phyloP scores from a whole-genome alignment of 78 protist genomes.

The Blattamonas nauphoetae region DNA sequence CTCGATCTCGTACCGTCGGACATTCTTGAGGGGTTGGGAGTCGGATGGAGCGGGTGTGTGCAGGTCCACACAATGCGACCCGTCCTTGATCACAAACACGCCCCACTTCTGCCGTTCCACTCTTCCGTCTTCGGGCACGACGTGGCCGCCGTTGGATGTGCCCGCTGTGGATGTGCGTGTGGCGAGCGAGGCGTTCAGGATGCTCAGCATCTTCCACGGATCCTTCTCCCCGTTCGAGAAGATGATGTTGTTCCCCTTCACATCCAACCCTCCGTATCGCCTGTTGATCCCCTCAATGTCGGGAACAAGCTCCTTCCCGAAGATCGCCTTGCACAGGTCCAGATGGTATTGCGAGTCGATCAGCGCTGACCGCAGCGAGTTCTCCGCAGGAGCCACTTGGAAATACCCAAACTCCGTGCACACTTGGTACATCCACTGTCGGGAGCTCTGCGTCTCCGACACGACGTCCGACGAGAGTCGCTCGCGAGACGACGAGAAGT shows the following conservation, averaged over 20 bases:
- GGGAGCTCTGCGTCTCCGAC: not conserved
- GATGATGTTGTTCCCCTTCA: not conserved
- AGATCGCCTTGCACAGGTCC: not conserved
- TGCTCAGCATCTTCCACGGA: slow-evolving; percentile 11
- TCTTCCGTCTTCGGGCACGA: not conserved
- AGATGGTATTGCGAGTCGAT: not conserved
- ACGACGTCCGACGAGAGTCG: too few species aligned
- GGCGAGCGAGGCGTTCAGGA: too few species aligned
- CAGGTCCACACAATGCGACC: not conserved
- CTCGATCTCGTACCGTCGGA: too few species aligned
- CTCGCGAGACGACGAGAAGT: too few species aligned
- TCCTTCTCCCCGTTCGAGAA: slow-evolving; percentile 12
- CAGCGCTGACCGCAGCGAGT: not conserved
- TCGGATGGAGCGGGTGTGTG: not conserved
- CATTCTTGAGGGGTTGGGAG: not conserved
- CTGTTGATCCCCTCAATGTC: slow-evolving; percentile 10
- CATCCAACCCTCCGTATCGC: not conserved
- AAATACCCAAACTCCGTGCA: slow-evolving; percentile 26
- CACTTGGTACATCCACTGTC: slow-evolving; percentile 7
- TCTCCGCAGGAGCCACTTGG: not conserved
- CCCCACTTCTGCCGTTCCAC: not conserved
- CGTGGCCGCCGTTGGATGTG: not conserved
- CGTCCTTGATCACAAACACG: not conserved
- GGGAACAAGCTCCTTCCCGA: not conserved
- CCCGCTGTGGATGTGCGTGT: too few species aligned